Conservation (phyloP, 139 green algal genomes). For the Pycnococcus provasolii region DNA sequence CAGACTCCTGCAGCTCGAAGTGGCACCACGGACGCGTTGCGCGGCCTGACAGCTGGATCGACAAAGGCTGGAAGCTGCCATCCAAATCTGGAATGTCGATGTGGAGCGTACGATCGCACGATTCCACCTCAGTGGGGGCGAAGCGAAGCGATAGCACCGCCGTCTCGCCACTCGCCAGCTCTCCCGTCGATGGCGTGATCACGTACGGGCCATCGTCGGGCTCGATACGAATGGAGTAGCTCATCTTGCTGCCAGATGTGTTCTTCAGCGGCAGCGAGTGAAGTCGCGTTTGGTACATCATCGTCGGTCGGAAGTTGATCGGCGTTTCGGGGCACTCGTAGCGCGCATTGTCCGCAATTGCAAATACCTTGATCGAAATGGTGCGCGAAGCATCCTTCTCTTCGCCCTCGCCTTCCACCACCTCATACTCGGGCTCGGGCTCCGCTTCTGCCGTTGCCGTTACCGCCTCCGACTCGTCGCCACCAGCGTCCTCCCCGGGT, state of each 20-base stretch:
- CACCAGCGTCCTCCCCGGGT: conserved; percentile 31
- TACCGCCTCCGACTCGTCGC: neutral
- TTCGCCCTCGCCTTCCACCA: conserved; percentile 9
- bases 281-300: conserved; percentile 68
- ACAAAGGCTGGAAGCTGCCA: conserved; percentile 25
- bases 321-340: conserved; percentile 37
- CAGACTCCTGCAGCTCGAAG: conserved; percentile 61
- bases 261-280: conserved; percentile 63
- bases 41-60: conserved; percentile 33
- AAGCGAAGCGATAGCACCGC: conserved; percentile 55
- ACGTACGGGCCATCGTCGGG: conserved; percentile 21
- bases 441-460: neutral
- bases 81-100: conserved; percentile 49
- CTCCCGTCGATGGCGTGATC: conserved; percentile 38
- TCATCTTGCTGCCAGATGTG: conserved; percentile 37
- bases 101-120: conserved; percentile 41
- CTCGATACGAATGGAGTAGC: conserved; percentile 37
- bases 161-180: conserved; percentile 31
- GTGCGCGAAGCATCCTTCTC: conserved; percentile 2
- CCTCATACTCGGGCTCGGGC: neutral
- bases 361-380: conserved; percentile 24
- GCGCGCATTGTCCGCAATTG: conserved; percentile 27
- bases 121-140: conserved; percentile 54
- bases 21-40: conserved; percentile 65
- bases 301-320: conserved; percentile 61